Evolutionary conservation across 129 eudicot genomes (phyloP).

Genomic region (Silybum marianum): DNA sequence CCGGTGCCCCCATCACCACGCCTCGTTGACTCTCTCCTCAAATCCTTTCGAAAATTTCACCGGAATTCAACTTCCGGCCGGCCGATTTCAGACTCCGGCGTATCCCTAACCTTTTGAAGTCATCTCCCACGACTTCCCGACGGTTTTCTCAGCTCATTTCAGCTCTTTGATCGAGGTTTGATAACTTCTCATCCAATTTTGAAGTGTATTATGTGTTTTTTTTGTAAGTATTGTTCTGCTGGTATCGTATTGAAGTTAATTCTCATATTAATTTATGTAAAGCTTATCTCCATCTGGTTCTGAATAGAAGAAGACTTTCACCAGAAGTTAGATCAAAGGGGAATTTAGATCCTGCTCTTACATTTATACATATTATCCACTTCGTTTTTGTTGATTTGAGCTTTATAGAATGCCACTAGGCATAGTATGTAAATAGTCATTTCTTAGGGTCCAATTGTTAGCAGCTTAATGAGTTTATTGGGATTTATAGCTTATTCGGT

Average conservation of each 20-base stretch:
- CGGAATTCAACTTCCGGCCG: constrained; percentile 17
- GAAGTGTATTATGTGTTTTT: constrained; percentile 3
- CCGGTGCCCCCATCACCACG: constrained; percentile 10
- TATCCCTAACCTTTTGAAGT: not conserved
- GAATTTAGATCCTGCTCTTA: not conserved
- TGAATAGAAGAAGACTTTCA: constrained; percentile 13
- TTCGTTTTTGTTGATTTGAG: constrained; percentile 2
- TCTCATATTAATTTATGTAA: not conserved
- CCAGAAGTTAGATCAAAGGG: not conserved
- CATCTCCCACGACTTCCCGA: constrained; percentile 1
- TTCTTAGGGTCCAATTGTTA: too few species aligned
- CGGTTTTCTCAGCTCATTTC: constrained; percentile 5
- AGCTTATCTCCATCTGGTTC: not conserved
- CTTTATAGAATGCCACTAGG: not conserved
- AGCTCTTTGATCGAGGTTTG: constrained; percentile 16
- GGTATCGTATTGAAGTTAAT: not conserved
- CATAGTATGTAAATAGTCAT: not conserved
- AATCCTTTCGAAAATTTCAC: constrained; percentile 8
- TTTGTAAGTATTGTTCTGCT: not conserved
- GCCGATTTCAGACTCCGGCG: constrained; percentile 3
- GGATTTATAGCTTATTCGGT: too few species aligned
- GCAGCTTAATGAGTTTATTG: too few species aligned
- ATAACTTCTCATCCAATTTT: not conserved
- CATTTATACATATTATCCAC: not conserved
- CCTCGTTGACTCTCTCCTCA: not conserved